Evolutionary conservation across 2,329 filamentous ascomycete species (phyloP), one percentile per base, ranked within the genome.

Genomic region (Colletotrichum noveboracense): DNA sequence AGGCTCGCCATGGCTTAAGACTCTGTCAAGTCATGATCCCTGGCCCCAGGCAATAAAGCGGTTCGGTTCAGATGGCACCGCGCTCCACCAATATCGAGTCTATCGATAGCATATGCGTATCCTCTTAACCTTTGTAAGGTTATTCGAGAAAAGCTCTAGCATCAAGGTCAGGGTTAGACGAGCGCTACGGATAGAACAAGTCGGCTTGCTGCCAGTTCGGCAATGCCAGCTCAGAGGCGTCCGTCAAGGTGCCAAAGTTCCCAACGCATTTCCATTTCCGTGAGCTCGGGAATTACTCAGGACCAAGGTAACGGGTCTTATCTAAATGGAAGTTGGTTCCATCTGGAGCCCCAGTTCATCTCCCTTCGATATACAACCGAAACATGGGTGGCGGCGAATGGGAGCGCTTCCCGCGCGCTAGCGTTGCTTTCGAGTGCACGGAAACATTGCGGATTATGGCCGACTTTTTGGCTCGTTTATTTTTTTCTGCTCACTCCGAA

Each of bases 381-480:
- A 52, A 68, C 21, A 55, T 28, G 70, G 64, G 21, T 36, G n/a
- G 14, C 6, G 48, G 28, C 74, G 62, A 75, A 75, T 75, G 14
- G 56, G 64, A 75, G 67, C 67, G 21, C 9, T 60, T 73, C 56
- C 56, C 64, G 70, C 64, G 56, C 58, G 65, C 64, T 75, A 75
- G 70, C 55, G 67, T 24, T n/a, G n/a, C 14, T 52, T 48, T 24
- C 24, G 24, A 38, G 43, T 48, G 30, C 28, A 34, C 64, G 43
- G 64, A 75, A 75, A 75, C 74, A 71, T 58, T 52, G 56, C 70
- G 34, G 70, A 67, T 72, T 67, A 24, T 67, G 55, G 36, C 30
- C 73, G 32, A 48, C 28, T 7, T 16, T 52, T 36, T 66, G 21
- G 14, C 58, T 48, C 30, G 24, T 28, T 28, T 30, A 10, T 21